Percentiles rank a stretch among this genome's conserved stretches.
phyloP scores from a whole-genome alignment of 2,329 filamentous ascomycete genomes.

The Microcera coccophila region DNA sequence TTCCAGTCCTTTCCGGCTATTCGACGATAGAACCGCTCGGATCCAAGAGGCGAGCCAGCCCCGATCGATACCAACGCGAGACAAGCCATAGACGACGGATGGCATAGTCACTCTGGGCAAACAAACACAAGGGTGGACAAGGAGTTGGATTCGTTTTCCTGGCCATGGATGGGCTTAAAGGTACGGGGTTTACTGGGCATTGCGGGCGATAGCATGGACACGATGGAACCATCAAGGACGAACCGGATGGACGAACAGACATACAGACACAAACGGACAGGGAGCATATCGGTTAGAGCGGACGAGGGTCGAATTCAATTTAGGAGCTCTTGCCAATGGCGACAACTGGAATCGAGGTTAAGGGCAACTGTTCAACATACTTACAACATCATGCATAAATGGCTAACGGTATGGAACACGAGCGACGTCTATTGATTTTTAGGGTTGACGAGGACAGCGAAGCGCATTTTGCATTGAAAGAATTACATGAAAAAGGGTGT shows the following conservation, averaged over 20 bases:
- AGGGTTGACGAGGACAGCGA: conserved; percentile 4
- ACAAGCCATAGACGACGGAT: conserved; percentile 41
- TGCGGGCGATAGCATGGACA: neutral
- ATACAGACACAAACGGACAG: too few species aligned
- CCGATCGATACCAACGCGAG: conserved; percentile 43
- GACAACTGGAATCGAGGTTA: neutral
- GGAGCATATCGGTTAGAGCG: conserved; percentile 11
- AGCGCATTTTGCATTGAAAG: conserved; percentile 13
- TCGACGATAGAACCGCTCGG: conserved; percentile 39
- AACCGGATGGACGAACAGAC: conserved; percentile 2
- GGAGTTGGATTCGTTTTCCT: conserved; percentile 14
- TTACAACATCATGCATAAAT: neutral
- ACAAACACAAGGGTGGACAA: conserved; percentile 10
- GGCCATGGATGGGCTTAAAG: conserved; percentile 2
- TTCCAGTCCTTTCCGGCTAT: conserved; percentile 34
- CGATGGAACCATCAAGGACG: neutral
- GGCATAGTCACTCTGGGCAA: conserved; percentile 16
- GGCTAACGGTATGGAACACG: conserved; percentile 17
- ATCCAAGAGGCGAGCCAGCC: conserved; percentile 48
- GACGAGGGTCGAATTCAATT: conserved; percentile 7
- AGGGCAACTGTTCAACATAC: neutral
- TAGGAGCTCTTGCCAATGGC: conserved; percentile 2
- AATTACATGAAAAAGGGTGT: conserved; percentile 14
- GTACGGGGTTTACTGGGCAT: conserved; percentile 2
- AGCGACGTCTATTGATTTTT: conserved; percentile 9